Base-by-base conservation (phyloP, 2,329 filamentous ascomycete genomes). In the Escovopsis sp. region DNA sequence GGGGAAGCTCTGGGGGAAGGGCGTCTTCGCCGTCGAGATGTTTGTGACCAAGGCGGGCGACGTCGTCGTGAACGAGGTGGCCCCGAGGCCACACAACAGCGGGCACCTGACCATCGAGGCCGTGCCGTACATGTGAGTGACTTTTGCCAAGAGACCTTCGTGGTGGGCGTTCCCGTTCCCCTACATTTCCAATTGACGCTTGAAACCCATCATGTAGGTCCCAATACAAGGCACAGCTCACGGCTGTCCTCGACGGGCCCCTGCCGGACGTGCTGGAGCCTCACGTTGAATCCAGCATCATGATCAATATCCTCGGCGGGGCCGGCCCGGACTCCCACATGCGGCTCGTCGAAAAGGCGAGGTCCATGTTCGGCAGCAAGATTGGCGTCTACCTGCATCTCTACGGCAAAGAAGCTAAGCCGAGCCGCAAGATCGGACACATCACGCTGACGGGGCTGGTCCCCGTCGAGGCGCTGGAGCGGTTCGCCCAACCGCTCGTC, bases 31-130 rank as follows among this genome's bases (percentile, higher is more conserved):
- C 1, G 89, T 96, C 0, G 91, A 98, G 64, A 85, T 96, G 78
- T 98, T 98, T 63, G 64, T 96, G 4, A 73, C 88, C 10, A 66
- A 78, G 39, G 77, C 91, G 53, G 77, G 77, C 65, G 66, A 53
- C 56, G 50, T 40, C 18, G 37, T 19, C 15, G 15, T 19, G 33
- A 28, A 46, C 10, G 36, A 94, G 63, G 82, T 93, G 48, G 85
- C 85, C 0, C 85, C 85, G 11, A 72, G 85, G 12, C 67, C 68
- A 44, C 88, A 95, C 64, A 95, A 95, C 66, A 93, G 85, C 0
- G 91, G 91, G 1, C 91, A 96, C 63, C 89, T 88, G 63, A 94
- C 85, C 3, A 96, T 96, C 49, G 89, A 98, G 65, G 85, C 85
- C 4, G 85, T 91, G 39, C 79, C 80, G 0, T 76, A 89, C 46